Conservation (phyloP, 345 rosid species). For the Raphanus sativus region DNA sequence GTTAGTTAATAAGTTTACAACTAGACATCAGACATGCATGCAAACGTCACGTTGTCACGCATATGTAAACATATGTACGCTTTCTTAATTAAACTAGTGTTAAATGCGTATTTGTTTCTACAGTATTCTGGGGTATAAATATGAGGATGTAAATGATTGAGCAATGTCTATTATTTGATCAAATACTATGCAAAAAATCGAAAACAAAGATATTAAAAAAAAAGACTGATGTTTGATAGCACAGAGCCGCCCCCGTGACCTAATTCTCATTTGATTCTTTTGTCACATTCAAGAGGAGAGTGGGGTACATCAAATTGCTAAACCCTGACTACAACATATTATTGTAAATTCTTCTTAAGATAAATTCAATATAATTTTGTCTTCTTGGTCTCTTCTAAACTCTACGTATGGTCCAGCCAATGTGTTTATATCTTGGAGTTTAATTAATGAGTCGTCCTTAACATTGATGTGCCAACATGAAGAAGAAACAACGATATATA, state of each 20-base stretch:
- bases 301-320: constrained; percentile 40
- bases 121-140: constrained; percentile 5
- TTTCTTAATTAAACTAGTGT: background rate
- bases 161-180: constrained; percentile 39
- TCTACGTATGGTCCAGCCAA: constrained; percentile 36
- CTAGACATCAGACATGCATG: background rate
- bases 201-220: background rate
- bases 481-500: constrained; percentile 21
- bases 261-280: constrained; percentile 41
- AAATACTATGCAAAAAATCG: constrained; percentile 24
- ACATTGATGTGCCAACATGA: constrained; percentile 33
- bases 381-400: constrained; percentile 34
- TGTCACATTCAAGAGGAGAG: constrained; percentile 40
- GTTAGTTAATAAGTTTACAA: background rate
- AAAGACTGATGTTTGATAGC: constrained; percentile 37
- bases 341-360: constrained; percentile 38
- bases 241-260: constrained; percentile 45
- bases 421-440: constrained; percentile 39
- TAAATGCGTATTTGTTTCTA: background rate
- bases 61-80: constrained; percentile 4
- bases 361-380: constrained; percentile 36
- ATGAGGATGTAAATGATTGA: constrained; percentile 36
- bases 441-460: constrained; percentile 36
- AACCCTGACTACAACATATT: constrained; percentile 42
- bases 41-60: constrained; percentile 10